Evolutionary conservation across 2,329 filamentous ascomycete genomes (phyloP).

Genomic region (Alternaria viburni): DNA sequence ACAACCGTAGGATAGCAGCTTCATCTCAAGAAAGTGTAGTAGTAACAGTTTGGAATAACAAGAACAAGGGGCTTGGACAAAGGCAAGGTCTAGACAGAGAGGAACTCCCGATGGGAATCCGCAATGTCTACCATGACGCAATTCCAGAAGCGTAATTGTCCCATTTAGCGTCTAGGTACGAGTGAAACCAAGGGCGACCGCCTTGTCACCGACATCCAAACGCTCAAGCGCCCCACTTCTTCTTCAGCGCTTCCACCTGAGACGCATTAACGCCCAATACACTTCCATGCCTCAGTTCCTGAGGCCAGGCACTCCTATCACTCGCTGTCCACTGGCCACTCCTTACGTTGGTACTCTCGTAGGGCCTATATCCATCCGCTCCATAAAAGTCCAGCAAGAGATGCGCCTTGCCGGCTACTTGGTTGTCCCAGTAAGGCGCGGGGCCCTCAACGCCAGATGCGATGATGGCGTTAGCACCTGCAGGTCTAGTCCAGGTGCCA

Average conservation of each 20-base stretch:
- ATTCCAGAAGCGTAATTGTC: not conserved
- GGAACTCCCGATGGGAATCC: not conserved
- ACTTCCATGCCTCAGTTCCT: slow-evolving; percentile 59
- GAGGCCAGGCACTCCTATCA: slow-evolving; percentile 53
- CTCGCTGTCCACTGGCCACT: slow-evolving; percentile 58
- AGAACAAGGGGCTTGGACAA: not conserved
- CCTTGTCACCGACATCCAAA: not conserved
- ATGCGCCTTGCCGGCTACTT: slow-evolving; percentile 47
- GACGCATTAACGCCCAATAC: not conserved
- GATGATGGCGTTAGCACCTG: slow-evolving; percentile 53
- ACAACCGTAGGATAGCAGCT: not conserved
- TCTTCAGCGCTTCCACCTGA: slow-evolving; percentile 51
- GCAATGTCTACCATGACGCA: not conserved
- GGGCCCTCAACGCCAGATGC: slow-evolving; percentile 36
- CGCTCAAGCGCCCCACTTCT: slow-evolving; percentile 26
- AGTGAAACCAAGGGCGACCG: not conserved
- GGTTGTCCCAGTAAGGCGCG: slow-evolving; percentile 44
- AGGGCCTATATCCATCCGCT: slow-evolving; percentile 58
- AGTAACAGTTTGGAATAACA: not conserved
- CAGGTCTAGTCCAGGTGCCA: slow-evolving; percentile 59
- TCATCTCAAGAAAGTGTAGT: not conserved
- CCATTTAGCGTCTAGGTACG: not conserved
- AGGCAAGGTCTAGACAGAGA: not conserved
- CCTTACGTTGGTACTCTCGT: slow-evolving; percentile 54
- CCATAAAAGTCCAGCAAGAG: slow-evolving; percentile 53